A percentile compares a stretch with the other conserved stretches of the same genome.
Conservation (phyloP, 192 early-diverging fungal genomes). For the Chytriomyces sp. region DNA sequence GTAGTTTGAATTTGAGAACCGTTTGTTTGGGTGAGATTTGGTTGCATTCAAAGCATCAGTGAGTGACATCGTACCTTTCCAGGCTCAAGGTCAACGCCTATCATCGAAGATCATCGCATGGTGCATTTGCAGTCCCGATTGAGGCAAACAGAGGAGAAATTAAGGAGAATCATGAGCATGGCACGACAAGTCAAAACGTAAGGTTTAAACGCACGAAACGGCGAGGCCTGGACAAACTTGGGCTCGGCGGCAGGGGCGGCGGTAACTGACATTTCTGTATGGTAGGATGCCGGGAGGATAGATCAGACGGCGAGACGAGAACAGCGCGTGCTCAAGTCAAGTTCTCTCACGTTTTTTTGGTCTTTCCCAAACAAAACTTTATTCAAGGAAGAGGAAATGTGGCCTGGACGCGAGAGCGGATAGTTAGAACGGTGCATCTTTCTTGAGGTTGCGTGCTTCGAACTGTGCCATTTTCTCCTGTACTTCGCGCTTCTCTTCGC, state of each 20-base stretch:
- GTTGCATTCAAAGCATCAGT: background rate
- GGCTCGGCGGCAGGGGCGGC: constrained; percentile 11
- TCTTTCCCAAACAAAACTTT: too few relatives aligned
- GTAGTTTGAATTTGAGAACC: background rate
- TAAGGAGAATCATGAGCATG: background rate
- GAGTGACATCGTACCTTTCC: constrained; percentile 12
- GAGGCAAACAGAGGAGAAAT: background rate
- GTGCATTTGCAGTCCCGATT: background rate
- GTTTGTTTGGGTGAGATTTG: background rate
- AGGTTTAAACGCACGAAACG: background rate
- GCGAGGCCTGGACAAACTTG: constrained; percentile 8
- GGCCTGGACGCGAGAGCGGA: too few relatives aligned
- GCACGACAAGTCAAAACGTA: background rate
- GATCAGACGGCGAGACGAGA: too few relatives aligned
- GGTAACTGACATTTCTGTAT: background rate
- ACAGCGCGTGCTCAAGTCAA: too few relatives aligned
- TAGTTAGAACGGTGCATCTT: too few relatives aligned
- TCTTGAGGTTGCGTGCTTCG: constrained; percentile 20
- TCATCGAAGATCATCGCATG: background rate
- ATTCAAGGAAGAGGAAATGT: too few relatives aligned
- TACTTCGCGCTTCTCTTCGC: constrained; percentile 7
- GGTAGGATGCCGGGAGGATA: too few relatives aligned
- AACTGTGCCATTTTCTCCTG: constrained; percentile 26
- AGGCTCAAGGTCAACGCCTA: constrained; percentile 30
- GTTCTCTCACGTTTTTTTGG: too few relatives aligned